Base-by-base conservation (phyloP, 768 basidiomycete genomes). In the Lyophyllum semitale region DNA sequence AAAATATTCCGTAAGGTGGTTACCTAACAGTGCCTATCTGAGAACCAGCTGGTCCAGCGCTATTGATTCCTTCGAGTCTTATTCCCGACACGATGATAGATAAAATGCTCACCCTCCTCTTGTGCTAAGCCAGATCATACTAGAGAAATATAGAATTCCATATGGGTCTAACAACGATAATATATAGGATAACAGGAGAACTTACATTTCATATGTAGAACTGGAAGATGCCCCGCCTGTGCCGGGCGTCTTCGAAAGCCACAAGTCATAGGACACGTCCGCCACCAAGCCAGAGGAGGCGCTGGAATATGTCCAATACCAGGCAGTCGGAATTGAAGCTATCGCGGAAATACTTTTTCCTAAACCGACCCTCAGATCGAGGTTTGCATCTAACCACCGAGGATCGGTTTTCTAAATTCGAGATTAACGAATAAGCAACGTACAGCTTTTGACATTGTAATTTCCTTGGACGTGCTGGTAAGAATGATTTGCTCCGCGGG, bases 81-180 rank as follows among this genome's bases (percentile, higher is more conserved):
- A n/a, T n/a, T n/a, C n/a, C n/a, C n/a, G 22, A 18, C 27, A 29
- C 23, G n/a, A 41, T 20, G 22, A 15, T 29, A 23, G 30, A 37
- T 25, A 4, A 13, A 27, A 4, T 18, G 37, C 63, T 57, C 43
- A 71, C 71, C 69, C 69, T 63, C 71, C 71, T 35, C 71, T 57
- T 9, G 62, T 59, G 48, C 71, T 73, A 44, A 71, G 57, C 71
- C 71, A 73, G 27, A 73, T 60, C 71, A 73, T 73, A 18, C 71
- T 73, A 27, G 25, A 25, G 35, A 20, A 12, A 22, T 11, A 29
- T 33, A 40, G 17, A n/a, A n/a, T 13, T 20, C 20, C 26, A 8
- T 17, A n/a, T n/a, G n/a, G n/a, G n/a, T n/a, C n/a, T n/a, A n/a
- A n/a, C n/a, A n/a, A n/a, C n/a, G n/a, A n/a, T 15, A 38, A 18